Percentiles rank a stretch among this genome's conserved stretches.
These are phyloP conservation scores for Arabis hirsuta DNA, from an alignment of 345 rosid species.

Conservation along the genomic window DNA sequence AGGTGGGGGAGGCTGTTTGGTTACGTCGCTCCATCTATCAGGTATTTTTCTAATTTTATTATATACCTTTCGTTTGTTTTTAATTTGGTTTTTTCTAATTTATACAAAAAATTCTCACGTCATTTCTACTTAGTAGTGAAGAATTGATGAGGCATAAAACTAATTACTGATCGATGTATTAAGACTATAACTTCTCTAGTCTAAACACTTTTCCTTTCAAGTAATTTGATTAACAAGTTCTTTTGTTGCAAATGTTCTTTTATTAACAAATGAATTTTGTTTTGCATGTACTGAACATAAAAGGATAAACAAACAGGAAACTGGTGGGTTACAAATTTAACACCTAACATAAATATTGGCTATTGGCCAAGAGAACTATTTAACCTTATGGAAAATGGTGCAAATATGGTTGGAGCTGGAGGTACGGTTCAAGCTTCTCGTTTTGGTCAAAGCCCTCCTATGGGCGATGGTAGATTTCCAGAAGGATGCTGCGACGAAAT, in stretches of 20 bases:
- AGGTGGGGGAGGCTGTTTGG: too few species aligned
- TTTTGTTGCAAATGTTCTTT: too few species aligned
- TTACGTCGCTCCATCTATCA: background rate
- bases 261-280: background rate
- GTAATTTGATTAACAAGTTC: background rate
- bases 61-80: too few species aligned
- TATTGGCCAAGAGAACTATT: background rate
- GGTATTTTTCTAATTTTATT: background rate
- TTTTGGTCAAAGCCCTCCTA: background rate
- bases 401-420: background rate
- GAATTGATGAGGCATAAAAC: background rate
- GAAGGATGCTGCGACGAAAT: too few species aligned
- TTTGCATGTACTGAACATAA: background rate
- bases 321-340: background rate
- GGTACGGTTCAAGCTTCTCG: background rate
- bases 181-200: background rate
- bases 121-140: background rate
- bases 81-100: too few species aligned
- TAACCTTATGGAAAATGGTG: background rate
- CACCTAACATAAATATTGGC: background rate
- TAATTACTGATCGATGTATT: background rate
- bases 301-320: background rate
- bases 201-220: background rate
- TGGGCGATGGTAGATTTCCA: constrained; percentile 14
- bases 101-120: too few species aligned